Evolutionary conservation across 2,329 filamentous ascomycete genomes (phyloP).

Genomic region (Leptodontidium sp.): DNA sequence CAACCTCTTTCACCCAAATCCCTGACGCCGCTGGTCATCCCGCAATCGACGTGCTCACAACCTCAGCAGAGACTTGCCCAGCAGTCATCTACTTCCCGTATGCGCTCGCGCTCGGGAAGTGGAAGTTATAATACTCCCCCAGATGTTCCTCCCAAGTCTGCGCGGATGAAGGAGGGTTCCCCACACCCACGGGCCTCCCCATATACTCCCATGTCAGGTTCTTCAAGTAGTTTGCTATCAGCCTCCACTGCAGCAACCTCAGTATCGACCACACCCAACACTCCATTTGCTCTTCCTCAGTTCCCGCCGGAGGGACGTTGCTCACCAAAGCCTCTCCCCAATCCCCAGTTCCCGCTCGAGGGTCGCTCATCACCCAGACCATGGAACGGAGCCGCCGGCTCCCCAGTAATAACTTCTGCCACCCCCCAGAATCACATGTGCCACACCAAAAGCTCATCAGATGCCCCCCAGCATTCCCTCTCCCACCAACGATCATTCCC

Average conservation of each 20-base stretch:
- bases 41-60: conserved; percentile 41
- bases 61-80: conserved; percentile 32
- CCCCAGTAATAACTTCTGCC: conserved; percentile 20
- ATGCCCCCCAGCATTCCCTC: conserved; percentile 30
- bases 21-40: conserved; percentile 66
- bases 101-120: conserved; percentile 53
- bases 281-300: conserved; percentile 20
- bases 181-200: conserved; percentile 52
- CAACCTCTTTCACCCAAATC: conserved; percentile 61
- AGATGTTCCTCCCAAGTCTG: conserved; percentile 51
- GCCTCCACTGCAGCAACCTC: conserved; percentile 40
- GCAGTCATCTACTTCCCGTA: conserved; percentile 48
- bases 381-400: conserved; percentile 28
- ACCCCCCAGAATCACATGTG: conserved; percentile 18
- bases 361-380: conserved; percentile 40
- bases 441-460: conserved; percentile 26
- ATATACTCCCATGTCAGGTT: conserved; percentile 54
- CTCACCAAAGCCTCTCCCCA: conserved; percentile 35
- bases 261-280: conserved; percentile 34
- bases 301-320: conserved; percentile 31
- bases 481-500: conserved; percentile 27
- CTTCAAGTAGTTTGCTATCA: conserved; percentile 35
- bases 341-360: conserved; percentile 21
- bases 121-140: conserved; percentile 47
- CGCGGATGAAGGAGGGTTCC: conserved; percentile 55